phyloP scores from a whole-genome alignment of 371 early-diverging fungal species.

The Coemansia sp. region DNA sequence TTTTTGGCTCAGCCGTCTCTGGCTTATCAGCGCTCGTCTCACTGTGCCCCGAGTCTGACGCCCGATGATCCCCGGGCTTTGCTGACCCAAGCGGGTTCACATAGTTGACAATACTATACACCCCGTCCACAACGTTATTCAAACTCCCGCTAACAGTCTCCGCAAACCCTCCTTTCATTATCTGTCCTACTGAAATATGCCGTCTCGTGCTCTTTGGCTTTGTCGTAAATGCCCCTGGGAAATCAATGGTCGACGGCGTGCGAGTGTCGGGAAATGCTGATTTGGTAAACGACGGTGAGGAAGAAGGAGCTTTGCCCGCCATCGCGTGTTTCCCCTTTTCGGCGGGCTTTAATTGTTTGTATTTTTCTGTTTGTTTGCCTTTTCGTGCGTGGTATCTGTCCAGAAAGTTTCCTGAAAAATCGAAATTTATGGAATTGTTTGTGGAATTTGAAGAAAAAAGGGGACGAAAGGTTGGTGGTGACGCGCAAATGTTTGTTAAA shows the following conservation, averaged over 20 bases:
- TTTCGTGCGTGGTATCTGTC: neutral
- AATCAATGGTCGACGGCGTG: conserved; percentile 36
- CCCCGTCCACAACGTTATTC: conserved; percentile 40
- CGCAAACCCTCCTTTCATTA: conserved; percentile 38
- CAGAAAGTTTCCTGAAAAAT: neutral
- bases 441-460: neutral
- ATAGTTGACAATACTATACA: conserved; percentile 44
- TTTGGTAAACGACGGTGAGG: neutral
- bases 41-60: conserved; percentile 4
- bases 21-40: neutral
- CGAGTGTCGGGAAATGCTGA: conserved; percentile 7
- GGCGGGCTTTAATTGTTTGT: too few relatives aligned
- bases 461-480: neutral
- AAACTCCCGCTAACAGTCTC: conserved; percentile 46
- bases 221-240: conserved; percentile 45
- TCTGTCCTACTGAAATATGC: neutral
- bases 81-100: conserved; percentile 38
- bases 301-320: neutral
- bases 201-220: conserved; percentile 15
- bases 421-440: neutral
- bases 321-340: neutral
- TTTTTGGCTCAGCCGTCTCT: neutral
- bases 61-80: neutral
- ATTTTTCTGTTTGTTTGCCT: neutral
- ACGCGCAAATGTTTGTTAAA: too few relatives aligned